Evolutionary conservation across 129 eudicot genomes (phyloP).

Genomic region (Helichrysum umbraculigerum): DNA sequence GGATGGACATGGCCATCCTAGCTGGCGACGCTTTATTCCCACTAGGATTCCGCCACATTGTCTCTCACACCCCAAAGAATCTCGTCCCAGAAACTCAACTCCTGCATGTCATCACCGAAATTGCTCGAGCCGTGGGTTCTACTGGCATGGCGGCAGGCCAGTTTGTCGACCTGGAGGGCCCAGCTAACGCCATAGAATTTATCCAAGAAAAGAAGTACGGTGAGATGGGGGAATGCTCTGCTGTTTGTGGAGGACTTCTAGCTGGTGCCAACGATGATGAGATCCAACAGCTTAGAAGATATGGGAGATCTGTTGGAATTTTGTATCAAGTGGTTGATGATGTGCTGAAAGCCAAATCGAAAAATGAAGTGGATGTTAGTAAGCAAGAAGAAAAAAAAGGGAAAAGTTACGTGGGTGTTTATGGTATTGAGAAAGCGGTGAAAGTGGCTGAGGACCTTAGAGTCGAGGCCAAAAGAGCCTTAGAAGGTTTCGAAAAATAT

Average conservation of each 20-base stretch:
- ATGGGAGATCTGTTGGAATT: conserved; percentile 85
- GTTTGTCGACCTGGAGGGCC: conserved; percentile 82
- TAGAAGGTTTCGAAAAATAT: conserved; percentile 76
- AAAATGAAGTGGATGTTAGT: not conserved
- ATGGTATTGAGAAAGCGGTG: conserved; percentile 88
- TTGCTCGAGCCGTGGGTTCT: conserved; percentile 95
- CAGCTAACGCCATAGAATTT: conserved; percentile 68
- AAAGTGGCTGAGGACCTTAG: conserved; percentile 81
- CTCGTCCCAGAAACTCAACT: conserved; percentile 76
- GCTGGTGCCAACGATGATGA: conserved; percentile 86
- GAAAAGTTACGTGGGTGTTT: conserved; percentile 77
- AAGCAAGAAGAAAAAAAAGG: conserved; percentile 40
- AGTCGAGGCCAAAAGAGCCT: conserved; percentile 67
- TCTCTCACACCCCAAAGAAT: conserved; percentile 70
- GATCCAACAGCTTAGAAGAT: conserved; percentile 62
- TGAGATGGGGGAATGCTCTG: conserved; percentile 91
- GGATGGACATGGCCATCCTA: conserved; percentile 90
- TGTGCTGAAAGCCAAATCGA: conserved; percentile 50
- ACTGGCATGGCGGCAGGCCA: conserved; percentile 99
- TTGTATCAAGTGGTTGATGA: conserved; percentile 90
- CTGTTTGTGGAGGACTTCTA: conserved; percentile 81
- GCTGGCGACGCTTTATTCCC: conserved; percentile 98
- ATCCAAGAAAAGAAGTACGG: conserved; percentile 91
- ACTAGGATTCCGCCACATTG: conserved; percentile 91
- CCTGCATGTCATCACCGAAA: conserved; percentile 77